phyloP scores from a whole-genome alignment of 208 protist species.

The Balamuthia mandrillaris region DNA sequence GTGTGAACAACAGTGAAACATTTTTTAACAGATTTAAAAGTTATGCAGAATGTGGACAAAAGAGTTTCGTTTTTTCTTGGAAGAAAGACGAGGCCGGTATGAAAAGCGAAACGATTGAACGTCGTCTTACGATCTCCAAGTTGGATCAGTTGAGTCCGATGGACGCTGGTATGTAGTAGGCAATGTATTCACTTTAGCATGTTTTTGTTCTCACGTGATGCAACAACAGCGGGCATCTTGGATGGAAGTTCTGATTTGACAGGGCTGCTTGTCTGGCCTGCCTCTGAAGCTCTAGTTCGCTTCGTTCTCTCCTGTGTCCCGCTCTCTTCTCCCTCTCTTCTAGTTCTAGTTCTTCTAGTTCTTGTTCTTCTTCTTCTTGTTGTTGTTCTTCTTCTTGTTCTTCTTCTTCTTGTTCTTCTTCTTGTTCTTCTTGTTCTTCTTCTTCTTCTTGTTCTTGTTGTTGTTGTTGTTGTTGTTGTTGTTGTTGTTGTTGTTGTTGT shows the following conservation, averaged over 20 bases:
- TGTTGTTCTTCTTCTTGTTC: not conserved
- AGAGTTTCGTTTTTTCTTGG: too few relatives aligned
- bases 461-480: not conserved
- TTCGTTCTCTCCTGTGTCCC: too few relatives aligned
- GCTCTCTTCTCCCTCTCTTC: too few relatives aligned
- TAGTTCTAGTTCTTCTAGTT: too few relatives aligned
- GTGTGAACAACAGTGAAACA: too few relatives aligned
- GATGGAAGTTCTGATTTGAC: not conserved
- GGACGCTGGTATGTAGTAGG: not conserved
- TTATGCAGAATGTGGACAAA: too few relatives aligned
- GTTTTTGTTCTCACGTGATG: not conserved
- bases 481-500: not conserved
- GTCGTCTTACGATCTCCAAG: too few relatives aligned
- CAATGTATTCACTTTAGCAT: not conserved
- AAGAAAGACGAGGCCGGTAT: too few relatives aligned
- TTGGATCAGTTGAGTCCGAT: not conserved
- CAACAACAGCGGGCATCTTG: not conserved
- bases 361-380: not conserved
- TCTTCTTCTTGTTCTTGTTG: not conserved
- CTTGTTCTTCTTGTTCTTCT: not conserved
- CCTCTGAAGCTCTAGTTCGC: not conserved
- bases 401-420: not conserved
- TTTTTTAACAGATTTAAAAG: too few relatives aligned
- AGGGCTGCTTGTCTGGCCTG: not conserved
- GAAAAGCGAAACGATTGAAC: too few relatives aligned